Evolutionary conservation across 805 yeast species (phyloP), one percentile per base, ranked within the genome.

Genomic region (Sugiyamaella boreocaroliniensis): DNA sequence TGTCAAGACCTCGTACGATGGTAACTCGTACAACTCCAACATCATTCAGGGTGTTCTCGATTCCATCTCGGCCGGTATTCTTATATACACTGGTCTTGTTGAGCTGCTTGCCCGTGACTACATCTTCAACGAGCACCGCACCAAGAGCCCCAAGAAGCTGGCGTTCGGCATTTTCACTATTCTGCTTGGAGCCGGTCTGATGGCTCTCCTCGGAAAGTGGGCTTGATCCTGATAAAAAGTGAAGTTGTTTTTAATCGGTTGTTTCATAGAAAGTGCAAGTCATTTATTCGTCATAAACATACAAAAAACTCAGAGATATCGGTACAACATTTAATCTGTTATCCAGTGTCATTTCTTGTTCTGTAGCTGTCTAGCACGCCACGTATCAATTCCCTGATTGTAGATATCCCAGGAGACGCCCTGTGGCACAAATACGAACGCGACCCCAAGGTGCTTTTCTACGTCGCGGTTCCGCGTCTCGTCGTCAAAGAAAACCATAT

Each of bases 121-220:
- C 60, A 69, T 85, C 49, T 80, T 73, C 61, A 71, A 71, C 59
- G 76, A 57, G 29, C 57, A 67, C 48, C 60, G 73, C 47, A 63
- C 71, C 32, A 74, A 74, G 62, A 76, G 76, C 48, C 55, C 70
- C 40, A 64, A 64, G 48, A 74, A 76, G 32, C 64, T 77, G 52
- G 62, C 64, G 40, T 71, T 72, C 57, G 72, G 72, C 71, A 55
- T 77, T 37, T 57, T 69, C 46, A 67, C 68, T 49, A 69, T 76
- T 66, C 67, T 80, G 51, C 65, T 74, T 57, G 90, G 90, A 45
- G 79, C 82, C 29, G 85, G 83, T 11, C 62, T 83, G 34, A 85
- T 85, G 90, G 87, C 89, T 0, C 69, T 85, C 43, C 73, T 85
- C 26, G 90, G 89, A 40, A 82, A 80, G 63, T 85, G 92, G 89